Evolutionary conservation across 2,329 filamentous ascomycete genomes (phyloP).

Genomic region (Paecilomyces formosus): DNA sequence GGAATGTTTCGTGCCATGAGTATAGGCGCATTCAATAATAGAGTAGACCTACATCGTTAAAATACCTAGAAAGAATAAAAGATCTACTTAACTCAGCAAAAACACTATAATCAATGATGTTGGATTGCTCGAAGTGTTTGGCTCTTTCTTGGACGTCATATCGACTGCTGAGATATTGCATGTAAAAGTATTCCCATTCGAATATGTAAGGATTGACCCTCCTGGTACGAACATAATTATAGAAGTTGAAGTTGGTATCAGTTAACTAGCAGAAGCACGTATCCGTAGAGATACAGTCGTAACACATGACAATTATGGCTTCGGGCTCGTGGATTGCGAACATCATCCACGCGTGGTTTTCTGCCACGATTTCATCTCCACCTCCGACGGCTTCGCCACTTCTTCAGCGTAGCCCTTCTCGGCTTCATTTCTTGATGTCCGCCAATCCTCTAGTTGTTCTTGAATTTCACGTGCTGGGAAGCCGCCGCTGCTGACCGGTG

Average conservation of each 20-base stretch:
- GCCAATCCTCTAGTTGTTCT: neutral
- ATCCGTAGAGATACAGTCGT: neutral
- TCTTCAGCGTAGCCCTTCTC: neutral
- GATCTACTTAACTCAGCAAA: too few relatives aligned
- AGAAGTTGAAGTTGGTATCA: neutral
- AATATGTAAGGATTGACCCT: too few relatives aligned
- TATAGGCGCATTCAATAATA: too few relatives aligned
- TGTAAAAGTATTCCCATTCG: too few relatives aligned
- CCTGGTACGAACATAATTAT: too few relatives aligned
- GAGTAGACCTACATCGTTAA: too few relatives aligned
- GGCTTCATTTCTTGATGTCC: neutral
- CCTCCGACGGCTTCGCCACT: neutral
- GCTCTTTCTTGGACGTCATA: too few relatives aligned
- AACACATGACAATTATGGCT: neutral
- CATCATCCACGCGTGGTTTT: neutral
- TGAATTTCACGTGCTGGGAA: neutral
- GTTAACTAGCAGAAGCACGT: neutral
- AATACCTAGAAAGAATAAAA: too few relatives aligned
- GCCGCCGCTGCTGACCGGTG: constrained; percentile 2
- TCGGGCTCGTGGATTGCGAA: neutral
- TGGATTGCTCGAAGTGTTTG: too few relatives aligned
- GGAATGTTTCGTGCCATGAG: too few relatives aligned
- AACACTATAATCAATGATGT: too few relatives aligned
- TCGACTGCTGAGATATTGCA: too few relatives aligned
- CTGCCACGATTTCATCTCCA: neutral